Evolutionary conservation across 1,139 yeast genomes (phyloP), one percentile per base, ranked within the genome.

Genomic region (Kodamaea sp.): DNA sequence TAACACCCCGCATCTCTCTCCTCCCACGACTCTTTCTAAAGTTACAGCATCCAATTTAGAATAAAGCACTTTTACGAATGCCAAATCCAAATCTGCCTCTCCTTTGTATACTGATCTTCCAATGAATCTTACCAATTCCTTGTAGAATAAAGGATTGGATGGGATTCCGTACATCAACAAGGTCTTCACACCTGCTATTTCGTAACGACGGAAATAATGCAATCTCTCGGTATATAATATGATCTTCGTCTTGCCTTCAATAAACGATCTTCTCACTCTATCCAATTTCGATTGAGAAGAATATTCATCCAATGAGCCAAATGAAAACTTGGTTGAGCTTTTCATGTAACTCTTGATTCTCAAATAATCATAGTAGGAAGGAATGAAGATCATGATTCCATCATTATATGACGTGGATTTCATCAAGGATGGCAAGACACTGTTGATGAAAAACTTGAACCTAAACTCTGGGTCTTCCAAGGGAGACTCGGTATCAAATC

Each of bases 151-250:
- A 5, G 97, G 96, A 56, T 92, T 89, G 13, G 82, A 71, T 6
- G 98, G 98, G 14, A 86, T 70, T 18, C 85, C 88, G 57, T 89
- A 94, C 66, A 92, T 78, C 18, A 92, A 59, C 26, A 92, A 73
- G 37, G 81, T 84, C 55, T 85, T 83, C 13, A 86, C 96, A n/a
- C 97, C 98, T 42, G 73, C 76, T 35, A 94, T 69, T 38, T 86
- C 92, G 55, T 77, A 89, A 37, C 97, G 71, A 47, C 96, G 76
- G 66, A 83, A 92, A 55, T 87, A 94, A 56, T 92, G 98, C 57
- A 90, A 68, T 70, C 99, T 83, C 51, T 92, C 97, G 0, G 97
- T 87, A 60, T 89, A 89, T 13, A 92, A 59, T 62, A 94, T 57
- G 22, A 90, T 74, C 50, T 87, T 85, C 26, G 76, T 71, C 37